Evolutionary conservation across 306 rosid genomes (phyloP).

Genomic region (Prunus campanulata): DNA sequence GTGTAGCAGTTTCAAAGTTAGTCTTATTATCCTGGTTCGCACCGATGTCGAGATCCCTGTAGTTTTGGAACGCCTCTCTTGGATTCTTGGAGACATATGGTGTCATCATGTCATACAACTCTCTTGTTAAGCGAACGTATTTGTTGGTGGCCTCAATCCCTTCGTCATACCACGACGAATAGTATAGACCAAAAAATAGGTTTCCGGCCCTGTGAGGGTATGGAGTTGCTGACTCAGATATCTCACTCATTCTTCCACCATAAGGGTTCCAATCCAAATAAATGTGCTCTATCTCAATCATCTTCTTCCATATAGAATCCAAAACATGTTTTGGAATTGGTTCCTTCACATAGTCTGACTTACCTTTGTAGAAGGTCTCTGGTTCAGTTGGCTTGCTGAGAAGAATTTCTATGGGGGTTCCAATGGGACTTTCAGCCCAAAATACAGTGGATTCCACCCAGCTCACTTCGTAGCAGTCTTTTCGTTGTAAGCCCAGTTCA

Average conservation of each 20-base stretch:
- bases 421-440: neutral
- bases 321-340: constrained; percentile 5
- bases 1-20: neutral
- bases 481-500: neutral
- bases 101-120: constrained; percentile 17
- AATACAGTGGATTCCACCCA: constrained; percentile 15
- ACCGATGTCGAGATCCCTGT: constrained; percentile 30
- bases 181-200: neutral
- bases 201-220: constrained; percentile 50
- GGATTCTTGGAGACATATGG: constrained; percentile 23
- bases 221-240: constrained; percentile 33
- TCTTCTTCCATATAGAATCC: constrained; percentile 2
- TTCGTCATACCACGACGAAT: neutral
- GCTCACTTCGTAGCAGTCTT: constrained; percentile 10
- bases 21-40: neutral
- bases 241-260: constrained; percentile 40
- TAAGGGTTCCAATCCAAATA: constrained; percentile 1
- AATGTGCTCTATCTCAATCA: neutral
- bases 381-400: neutral
- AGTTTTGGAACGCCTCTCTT: constrained; percentile 25
- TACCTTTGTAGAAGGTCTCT: neutral
- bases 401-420: neutral
- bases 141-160: constrained; percentile 13
- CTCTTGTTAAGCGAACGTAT: constrained; percentile 22
- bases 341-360: constrained; percentile 18